Evolutionary conservation across 352 stramenopile genomes (phyloP).

Genomic region (Peronospora farinosa): DNA sequence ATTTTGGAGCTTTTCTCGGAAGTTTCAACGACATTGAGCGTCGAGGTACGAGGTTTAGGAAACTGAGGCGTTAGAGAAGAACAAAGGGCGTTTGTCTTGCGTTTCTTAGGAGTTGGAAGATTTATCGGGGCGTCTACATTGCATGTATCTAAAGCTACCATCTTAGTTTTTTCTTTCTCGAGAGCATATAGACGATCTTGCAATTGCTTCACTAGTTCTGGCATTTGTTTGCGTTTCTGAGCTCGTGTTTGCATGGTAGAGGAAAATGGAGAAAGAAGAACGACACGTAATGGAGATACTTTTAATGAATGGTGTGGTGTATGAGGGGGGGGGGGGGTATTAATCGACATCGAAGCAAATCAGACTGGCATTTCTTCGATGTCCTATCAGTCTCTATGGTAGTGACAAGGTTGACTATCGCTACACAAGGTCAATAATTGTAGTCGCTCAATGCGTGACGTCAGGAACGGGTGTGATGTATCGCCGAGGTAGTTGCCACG

Average conservation of each 20-base stretch:
- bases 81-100: conserved; percentile 17
- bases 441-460: conserved; percentile 63
- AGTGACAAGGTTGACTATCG: conserved; percentile 9
- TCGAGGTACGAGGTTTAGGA: conserved; percentile 8
- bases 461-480: conserved; percentile 67
- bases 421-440: conserved; percentile 34
- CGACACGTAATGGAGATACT: background rate
- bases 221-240: conserved; percentile 19
- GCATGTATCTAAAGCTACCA: background rate
- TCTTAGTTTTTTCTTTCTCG: background rate
- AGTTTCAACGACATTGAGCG: conserved; percentile 5
- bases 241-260: conserved; percentile 24
- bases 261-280: background rate
- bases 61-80: conserved; percentile 20
- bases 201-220: conserved; percentile 15
- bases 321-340: no score
- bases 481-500: conserved; percentile 79
- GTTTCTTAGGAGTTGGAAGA: conserved; percentile 24
- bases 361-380: background rate
- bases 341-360: no score
- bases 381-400: conserved; percentile 9
- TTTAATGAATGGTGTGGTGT: no score
- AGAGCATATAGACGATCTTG: conserved; percentile 14
- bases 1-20: conserved; percentile 3
- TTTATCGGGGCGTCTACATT: background rate